Evolutionary conservation across 176 grass and related monocot genomes (phyloP), one percentile per base, ranked within the genome.

Genomic region (Hyparrhenia diplandra): DNA sequence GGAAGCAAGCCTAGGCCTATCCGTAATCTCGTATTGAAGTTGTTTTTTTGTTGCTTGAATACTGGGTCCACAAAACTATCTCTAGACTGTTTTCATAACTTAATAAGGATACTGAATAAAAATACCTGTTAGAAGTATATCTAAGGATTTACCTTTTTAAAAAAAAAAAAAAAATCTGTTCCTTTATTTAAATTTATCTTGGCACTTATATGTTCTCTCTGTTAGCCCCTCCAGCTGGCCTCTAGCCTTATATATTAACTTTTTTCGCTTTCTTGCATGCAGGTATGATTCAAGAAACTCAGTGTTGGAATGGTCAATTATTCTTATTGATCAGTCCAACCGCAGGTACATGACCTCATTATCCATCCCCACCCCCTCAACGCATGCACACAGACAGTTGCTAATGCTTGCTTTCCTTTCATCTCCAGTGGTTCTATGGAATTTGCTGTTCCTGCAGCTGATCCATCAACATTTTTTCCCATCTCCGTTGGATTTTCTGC

Each of bases 251-350:
- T 67, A 58, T 64, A 41, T 69, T 45, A 24, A 65, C 61, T 81
- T 63, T 12, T 76, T 58, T 69, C 31, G 13, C 54, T 73, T 66
- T 64, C 78, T 31, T 58, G 57, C 36, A 71, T 85, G 70, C 88
- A 97, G 94, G 85, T 94, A 94, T 76, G 89, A 94, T 72, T 82
- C 91, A 51, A 97, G 91, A 79, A 94, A 89, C 43, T 90, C 94
- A 43, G 74, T 83, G 45, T 61, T 97, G 79, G 89, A 94, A 58
- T 97, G 94, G 94, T 94, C 91, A 43, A 75, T 97, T 86, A 78
- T 97, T 85, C 87, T 94, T 74, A 89, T 97, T 60, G 94, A 97
- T 72, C 78, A 94, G 64, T 94, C 94, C 14, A 97, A 94, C 75
- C 87, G 85, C 79, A 88, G 89, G 94, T 94, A 93, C 71, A 59